Evolutionary conservation across 331 rosid species (phyloP), one percentile per base, ranked within the genome.

Genomic region (Cydonia oblonga): DNA sequence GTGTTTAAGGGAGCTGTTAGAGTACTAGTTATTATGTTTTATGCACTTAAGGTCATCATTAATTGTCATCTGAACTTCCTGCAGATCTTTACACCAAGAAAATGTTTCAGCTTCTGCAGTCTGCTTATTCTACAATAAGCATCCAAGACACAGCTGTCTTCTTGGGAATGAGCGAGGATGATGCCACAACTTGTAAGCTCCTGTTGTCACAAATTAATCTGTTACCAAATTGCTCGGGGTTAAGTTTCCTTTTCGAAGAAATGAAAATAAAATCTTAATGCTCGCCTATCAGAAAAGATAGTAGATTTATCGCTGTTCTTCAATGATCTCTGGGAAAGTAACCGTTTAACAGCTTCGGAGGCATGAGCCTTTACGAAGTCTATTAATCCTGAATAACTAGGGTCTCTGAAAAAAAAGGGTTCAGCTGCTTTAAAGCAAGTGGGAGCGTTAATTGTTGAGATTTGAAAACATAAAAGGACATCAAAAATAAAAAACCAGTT

Each of bases 71-170:
- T 76, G 71, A 73, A 73, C 63, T 54, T 78, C 46, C 13, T 80
- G 62, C 77, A 81, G 82, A 76, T 38, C 77, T 79, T 74, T 81
- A 77, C 81, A 81, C 77, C 8, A 72, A 74, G 74, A 76, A 76
- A 64, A 75, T 74, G 80, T 75, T 79, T 79, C 88, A 86, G 84
- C 82, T 92, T 73, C 75, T 92, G 79, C 81, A 76, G 78, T 86
- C 92, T 70, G 98, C 96, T 18, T 92, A 88, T 84, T 92, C 96
- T 52, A 90, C 96, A 19, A 88, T 92, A 82, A 84, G 90, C 82
- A 58, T 92, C 78, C 81, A 80, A 58, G 91, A 90, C 69, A 61
- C 90, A 57, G 91, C 96, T 78, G 77, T 78, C 82, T 92, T 88
- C 81, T 59, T 92, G 58, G 96, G 92, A 33, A 92, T 85, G 97